Evolutionary conservation across 2,329 filamentous ascomycete genomes (phyloP).

Genomic region (Ophiostoma montium): DNA sequence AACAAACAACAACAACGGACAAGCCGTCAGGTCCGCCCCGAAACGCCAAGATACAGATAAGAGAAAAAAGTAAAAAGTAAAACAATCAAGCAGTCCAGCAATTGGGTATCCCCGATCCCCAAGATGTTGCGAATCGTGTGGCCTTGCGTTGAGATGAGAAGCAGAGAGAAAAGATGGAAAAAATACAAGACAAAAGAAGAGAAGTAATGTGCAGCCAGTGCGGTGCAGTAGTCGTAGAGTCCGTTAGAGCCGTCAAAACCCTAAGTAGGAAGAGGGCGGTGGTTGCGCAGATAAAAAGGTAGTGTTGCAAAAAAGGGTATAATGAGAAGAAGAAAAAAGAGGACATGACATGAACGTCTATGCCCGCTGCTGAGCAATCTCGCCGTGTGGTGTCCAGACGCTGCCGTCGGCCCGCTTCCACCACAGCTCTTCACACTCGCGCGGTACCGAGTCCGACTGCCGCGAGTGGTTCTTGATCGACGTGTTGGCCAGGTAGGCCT

Average conservation of each 20-base stretch:
- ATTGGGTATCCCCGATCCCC: neutral
- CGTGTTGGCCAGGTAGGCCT: constrained; percentile 2
- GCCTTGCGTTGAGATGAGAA: neutral
- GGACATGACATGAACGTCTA: neutral
- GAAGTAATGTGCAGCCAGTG: neutral
- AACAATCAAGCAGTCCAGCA: neutral
- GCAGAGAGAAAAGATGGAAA: neutral
- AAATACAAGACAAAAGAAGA: neutral
- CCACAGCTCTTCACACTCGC: constrained; percentile 10
- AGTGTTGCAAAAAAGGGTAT: neutral
- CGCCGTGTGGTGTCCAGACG: constrained; percentile 11
- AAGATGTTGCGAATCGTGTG: neutral
- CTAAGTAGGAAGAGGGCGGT: neutral
- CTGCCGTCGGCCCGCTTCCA: constrained; percentile 15
- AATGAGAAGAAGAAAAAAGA: neutral
- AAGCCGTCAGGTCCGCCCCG: neutral
- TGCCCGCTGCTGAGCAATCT: constrained; percentile 1
- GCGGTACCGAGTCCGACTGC: constrained; percentile 5
- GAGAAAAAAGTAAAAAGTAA: neutral
- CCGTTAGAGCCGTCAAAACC: neutral
- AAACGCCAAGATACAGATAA: neutral
- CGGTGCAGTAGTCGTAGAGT: neutral
- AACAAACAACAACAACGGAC: too few relatives aligned
- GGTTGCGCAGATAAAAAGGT: neutral
- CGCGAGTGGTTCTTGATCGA: constrained; percentile 14